These are phyloP conservation scores for Athelia psychrophila DNA, from an alignment of 1,284 basidiomycete genomes.

Conservation along the genomic window DNA sequence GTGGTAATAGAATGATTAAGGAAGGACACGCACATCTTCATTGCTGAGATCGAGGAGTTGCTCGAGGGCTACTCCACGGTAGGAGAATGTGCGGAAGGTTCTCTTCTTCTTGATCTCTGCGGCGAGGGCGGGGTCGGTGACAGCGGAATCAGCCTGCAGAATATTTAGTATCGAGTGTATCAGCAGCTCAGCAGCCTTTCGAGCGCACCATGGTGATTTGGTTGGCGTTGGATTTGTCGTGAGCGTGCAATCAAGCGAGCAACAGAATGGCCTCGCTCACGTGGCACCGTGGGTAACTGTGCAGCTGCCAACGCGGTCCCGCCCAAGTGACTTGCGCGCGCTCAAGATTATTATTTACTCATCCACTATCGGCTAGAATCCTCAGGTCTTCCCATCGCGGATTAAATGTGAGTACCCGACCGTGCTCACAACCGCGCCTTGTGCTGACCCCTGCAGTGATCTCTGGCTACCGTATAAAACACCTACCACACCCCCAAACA, in stretches of 20 bases:
- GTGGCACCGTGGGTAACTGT: conserved; percentile 49
- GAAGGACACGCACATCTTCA: conserved; percentile 69
- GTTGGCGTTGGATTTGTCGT: conserved; percentile 18
- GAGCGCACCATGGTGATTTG: conserved; percentile 55
- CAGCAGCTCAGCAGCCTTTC: conserved; percentile 1
- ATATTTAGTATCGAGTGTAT: conserved; percentile 1
- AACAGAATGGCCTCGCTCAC: too few relatives aligned
- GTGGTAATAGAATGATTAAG: not conserved
- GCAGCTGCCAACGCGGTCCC: conserved; percentile 39
- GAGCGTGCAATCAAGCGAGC: conserved; percentile 2
- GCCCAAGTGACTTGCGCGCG: conserved; percentile 1
- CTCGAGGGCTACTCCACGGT: conserved; percentile 96
- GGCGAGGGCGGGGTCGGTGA: conserved; percentile 87
- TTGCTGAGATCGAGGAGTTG: conserved; percentile 96
- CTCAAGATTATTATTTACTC: conserved; percentile 10
- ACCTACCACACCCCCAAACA: conserved; percentile 22
- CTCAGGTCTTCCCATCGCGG: conserved; percentile 83
- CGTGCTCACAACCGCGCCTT: conserved; percentile 1
- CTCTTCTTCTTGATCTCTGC: conserved; percentile 97
- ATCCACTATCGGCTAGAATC: conserved; percentile 73
- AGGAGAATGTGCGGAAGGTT: conserved; percentile 98
- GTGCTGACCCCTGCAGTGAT: conserved; percentile 53
- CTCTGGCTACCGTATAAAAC: conserved; percentile 75
- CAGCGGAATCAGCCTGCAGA: conserved; percentile 67
- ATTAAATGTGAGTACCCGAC: conserved; percentile 69